phyloP scores from a whole-genome alignment of 1,284 basidiomycete species.

The Anthracocystis panici-leucophaei region DNA sequence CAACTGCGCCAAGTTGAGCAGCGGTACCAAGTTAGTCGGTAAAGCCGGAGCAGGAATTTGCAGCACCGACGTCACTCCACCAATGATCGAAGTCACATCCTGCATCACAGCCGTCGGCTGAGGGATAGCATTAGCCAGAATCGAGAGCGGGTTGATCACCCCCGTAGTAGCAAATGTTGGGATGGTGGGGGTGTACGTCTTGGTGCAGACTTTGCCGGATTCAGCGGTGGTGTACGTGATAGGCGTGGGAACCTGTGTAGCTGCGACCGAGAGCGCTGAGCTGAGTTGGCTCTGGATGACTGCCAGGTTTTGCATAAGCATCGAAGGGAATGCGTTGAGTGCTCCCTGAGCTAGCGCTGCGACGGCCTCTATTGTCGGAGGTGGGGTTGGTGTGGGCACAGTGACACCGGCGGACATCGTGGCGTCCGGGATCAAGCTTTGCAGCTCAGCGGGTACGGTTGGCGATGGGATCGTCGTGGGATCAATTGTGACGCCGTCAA shows the following conservation, averaged over 20 bases:
- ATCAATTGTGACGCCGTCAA: constrained; percentile 42
- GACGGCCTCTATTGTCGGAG: constrained; percentile 11
- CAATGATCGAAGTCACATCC: constrained; percentile 30
- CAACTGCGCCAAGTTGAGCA: constrained; percentile 26
- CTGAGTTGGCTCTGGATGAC: constrained; percentile 21
- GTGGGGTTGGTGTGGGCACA: constrained; percentile 7
- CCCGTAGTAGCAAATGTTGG: constrained; percentile 21
- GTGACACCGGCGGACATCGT: constrained; percentile 7
- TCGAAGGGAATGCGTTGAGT: constrained; percentile 28
- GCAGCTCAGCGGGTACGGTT: constrained; percentile 10
- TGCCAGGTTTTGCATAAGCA: constrained; percentile 26
- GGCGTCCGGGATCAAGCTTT: constrained; percentile 8
- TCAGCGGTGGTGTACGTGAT: constrained; percentile 18
- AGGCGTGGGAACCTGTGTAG: constrained; percentile 14
- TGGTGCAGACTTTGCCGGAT: constrained; percentile 20
- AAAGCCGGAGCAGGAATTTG: constrained; percentile 18
- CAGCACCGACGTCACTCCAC: constrained; percentile 27
- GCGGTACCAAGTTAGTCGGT: constrained; percentile 32
- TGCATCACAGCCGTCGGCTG: constrained; percentile 21
- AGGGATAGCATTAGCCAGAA: constrained; percentile 25
- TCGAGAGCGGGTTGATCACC: constrained; percentile 35
- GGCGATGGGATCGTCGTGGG: constrained; percentile 34
- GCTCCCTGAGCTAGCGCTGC: constrained; percentile 18
- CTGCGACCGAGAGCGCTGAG: constrained; percentile 18
- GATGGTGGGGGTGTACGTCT: constrained; percentile 18